Conservation (phyloP, 2,329 filamentous ascomycete species). For the Arachnomyces sp. region DNA sequence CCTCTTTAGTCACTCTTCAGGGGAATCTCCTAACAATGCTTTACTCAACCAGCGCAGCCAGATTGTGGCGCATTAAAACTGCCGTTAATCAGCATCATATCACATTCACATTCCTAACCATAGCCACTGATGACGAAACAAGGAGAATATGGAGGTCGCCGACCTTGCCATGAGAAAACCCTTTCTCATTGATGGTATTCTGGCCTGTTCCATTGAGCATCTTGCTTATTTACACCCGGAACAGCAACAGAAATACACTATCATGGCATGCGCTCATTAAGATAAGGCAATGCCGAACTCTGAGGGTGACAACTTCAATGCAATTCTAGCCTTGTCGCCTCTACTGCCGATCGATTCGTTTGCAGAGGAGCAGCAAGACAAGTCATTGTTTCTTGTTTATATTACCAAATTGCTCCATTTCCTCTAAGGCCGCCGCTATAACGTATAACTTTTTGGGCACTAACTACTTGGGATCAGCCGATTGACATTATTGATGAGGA, state of each 20-base stretch:
- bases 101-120: slow-evolving; percentile 13
- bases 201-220: slow-evolving; percentile 35
- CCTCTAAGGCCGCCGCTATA: no score
- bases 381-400: no score
- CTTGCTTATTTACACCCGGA: slow-evolving; percentile 23
- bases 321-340: slow-evolving; percentile 14
- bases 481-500: no score
- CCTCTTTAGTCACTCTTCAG: slow-evolving; percentile 16
- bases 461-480: no score
- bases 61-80: no score
- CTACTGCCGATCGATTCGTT: no score
- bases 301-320: slow-evolving; percentile 12
- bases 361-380: no score
- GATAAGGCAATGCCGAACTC: slow-evolving; percentile 20
- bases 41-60: no score
- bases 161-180: slow-evolving; percentile 25
- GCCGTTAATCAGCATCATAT: slow-evolving; percentile 20
- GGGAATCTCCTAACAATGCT: no score
- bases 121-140: slow-evolving; percentile 9
- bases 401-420: no score
- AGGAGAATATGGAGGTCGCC: slow-evolving; percentile 28
- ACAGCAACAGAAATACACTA: slow-evolving; percentile 11
- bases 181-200: slow-evolving; percentile 36
- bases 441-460: no score
- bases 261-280: slow-evolving; percentile 14